Base-by-base conservation (phyloP, 1,139 yeast species). In the Saccharomyces hybrid region DNA sequence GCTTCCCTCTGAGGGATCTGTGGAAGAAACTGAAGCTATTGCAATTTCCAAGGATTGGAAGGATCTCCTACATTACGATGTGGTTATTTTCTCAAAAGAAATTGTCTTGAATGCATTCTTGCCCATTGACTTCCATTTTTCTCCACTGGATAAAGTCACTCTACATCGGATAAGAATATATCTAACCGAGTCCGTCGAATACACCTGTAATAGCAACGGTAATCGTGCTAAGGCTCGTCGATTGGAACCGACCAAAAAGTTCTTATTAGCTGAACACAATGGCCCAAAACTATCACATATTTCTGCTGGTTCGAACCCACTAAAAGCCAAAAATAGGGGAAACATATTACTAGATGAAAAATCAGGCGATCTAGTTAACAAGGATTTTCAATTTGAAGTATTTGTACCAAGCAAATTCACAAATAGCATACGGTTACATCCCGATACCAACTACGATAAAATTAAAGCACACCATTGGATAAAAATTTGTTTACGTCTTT, bases 401-500 rank as follows among this genome's bases (percentile, higher is more conserved):
- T 85, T 76, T 61, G 84, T 93, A 20, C 98, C 98, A 1, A 46
- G 50, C 5, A 28, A 47, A 5, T 47, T 51, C 38, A 90, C 63
- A 57, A 88, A 90, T 46, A 23, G 41, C 20, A 20, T 47, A 47
- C 41, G 48, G 5, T 48, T 68, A 47, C 65, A 67, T 52, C 71
- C 71, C n/a, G 65, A 67, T 56, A 88, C 96, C 0, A 81, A 89
- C 2, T 84, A 79, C 62, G 81, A 80, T 38, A 82, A 83, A 62
- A 88, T 93, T 59, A 88, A 88, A 69, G 78, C 91, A 5, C 93
- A 88, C 64, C 99, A 93, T 71, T 91, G 98, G 97, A 82, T 93
- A 62, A 93, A 91, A 69, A 80, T 93, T 13, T 85, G 95, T 58
- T 71, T 93, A 52, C 75, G 98, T 52, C 76, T 93, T 27, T 86